Conservation (phyloP, 768 basidiomycete genomes). For the Pulveroboletus sp. region DNA sequence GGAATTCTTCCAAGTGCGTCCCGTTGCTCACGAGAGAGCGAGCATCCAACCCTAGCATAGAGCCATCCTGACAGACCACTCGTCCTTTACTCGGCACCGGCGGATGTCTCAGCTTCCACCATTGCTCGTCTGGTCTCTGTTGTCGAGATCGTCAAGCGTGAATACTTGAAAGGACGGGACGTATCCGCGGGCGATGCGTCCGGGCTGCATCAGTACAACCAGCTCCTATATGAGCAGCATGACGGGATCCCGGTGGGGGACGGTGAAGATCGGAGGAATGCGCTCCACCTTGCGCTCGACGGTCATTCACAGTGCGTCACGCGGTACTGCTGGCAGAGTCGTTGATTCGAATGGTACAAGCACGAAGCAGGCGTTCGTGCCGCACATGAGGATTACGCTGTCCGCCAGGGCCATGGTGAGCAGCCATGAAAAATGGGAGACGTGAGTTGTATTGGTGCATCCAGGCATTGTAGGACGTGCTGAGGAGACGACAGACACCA, state of each 20-base stretch:
- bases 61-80: conserved; percentile 45
- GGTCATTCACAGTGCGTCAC: conserved; percentile 57
- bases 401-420: conserved; percentile 42
- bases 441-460: conserved; percentile 30
- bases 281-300: conserved; percentile 39
- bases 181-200: conserved; percentile 36
- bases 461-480: not conserved
- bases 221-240: conserved; percentile 46
- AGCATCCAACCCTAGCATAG: conserved; percentile 28
- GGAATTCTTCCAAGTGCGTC: conserved; percentile 47
- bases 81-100: conserved; percentile 57
- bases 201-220: conserved; percentile 77
- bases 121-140: conserved; percentile 67
- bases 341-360: conserved; percentile 30
- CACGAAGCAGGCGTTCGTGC: conserved; percentile 49
- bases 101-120: conserved; percentile 33
- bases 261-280: conserved; percentile 29
- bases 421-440: conserved; percentile 30
- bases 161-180: conserved; percentile 57
- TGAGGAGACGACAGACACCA: conserved; percentile 48
- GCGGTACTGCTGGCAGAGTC: not conserved
- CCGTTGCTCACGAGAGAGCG: not conserved
- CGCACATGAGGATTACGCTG: conserved; percentile 69
- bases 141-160: conserved; percentile 81
- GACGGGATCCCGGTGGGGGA: conserved; percentile 26